A percentile compares a stretch with the other conserved stretches of the same genome.
These are phyloP conservation scores for Yarrowia yakushimensis DNA, from an alignment of 805 yeast genomes.

Conservation along the genomic window DNA sequence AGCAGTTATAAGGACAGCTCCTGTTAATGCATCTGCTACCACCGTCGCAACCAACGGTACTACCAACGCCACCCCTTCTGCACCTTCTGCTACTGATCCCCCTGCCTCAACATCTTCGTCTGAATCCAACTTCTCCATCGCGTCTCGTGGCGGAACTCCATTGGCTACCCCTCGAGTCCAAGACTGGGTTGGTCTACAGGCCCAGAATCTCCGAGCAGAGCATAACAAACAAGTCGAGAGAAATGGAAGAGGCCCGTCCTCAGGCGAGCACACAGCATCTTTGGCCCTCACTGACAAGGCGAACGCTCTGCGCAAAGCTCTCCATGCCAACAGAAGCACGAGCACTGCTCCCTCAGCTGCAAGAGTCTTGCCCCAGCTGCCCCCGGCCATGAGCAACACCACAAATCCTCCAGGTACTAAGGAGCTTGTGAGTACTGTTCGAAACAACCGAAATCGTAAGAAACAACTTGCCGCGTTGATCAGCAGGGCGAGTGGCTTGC, in stretches of 20 bases:
- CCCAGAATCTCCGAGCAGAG: not conserved
- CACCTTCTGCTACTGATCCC: not conserved
- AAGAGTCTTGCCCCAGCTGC: not conserved
- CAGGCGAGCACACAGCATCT: not conserved
- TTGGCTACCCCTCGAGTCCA: not conserved
- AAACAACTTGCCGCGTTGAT: not conserved
- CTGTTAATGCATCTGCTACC: not conserved
- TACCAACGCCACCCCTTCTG: not conserved
- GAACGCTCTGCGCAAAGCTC: not conserved
- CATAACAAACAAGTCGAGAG: not conserved
- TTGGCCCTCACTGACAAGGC: not conserved
- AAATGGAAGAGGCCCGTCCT: not conserved
- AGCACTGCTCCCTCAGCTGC: not conserved
- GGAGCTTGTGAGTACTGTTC: not conserved
- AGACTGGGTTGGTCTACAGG: not conserved
- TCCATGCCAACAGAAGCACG: not conserved
- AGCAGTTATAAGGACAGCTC: not conserved
- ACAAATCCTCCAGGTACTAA: not conserved
- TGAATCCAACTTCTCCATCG: not conserved
- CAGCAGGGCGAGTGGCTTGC: too few relatives aligned
- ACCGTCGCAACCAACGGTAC: not conserved
- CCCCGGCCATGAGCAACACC: not conserved
- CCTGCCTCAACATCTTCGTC: not conserved
- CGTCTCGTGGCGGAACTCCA: not conserved
- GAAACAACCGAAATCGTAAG: not conserved